Percentiles rank a stretch among this genome's conserved stretches.
Conservation (phyloP, 129 eudicot species). For the Rutidosis leptorrhynchoides region DNA sequence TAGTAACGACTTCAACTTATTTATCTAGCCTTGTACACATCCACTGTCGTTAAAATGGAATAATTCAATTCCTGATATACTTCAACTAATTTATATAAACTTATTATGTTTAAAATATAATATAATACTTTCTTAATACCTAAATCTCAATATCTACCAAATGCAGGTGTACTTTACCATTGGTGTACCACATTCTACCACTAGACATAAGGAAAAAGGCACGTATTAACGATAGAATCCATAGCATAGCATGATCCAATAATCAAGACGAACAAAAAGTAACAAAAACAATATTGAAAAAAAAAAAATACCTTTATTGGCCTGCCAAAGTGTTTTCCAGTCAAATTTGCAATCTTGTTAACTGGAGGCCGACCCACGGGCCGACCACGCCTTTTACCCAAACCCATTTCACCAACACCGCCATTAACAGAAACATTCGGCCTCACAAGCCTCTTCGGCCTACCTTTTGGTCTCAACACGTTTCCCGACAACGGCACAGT, state of each 20-base stretch:
- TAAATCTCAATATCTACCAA: background rate
- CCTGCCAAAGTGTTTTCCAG: constrained; percentile 60
- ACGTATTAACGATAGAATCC: background rate
- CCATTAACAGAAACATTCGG: constrained; percentile 37
- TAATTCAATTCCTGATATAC: too few species aligned
- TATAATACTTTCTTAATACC: background rate
- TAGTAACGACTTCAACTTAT: background rate
- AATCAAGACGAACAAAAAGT: background rate
- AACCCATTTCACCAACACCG: constrained; percentile 27
- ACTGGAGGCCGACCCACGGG: constrained; percentile 59
- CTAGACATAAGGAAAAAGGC: background rate
- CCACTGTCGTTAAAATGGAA: too few species aligned
- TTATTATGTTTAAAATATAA: background rate
- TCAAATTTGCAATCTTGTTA: constrained; percentile 34
- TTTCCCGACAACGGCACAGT: constrained; percentile 52
- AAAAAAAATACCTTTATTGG: constrained; percentile 60
- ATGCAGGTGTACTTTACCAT: background rate
- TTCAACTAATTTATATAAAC: background rate
- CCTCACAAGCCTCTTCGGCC: constrained; percentile 55
- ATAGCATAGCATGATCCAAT: background rate
- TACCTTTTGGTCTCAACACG: constrained; percentile 48
- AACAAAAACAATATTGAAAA: background rate
- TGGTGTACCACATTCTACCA: background rate
- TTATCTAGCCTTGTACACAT: background rate
- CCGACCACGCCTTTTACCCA: constrained; percentile 52